A percentile compares a stretch with the other conserved stretches of the same genome.
Evolutionary conservation across 2,329 filamentous ascomycete species (phyloP).

Genomic region (Coleophoma cylindrospora): DNA sequence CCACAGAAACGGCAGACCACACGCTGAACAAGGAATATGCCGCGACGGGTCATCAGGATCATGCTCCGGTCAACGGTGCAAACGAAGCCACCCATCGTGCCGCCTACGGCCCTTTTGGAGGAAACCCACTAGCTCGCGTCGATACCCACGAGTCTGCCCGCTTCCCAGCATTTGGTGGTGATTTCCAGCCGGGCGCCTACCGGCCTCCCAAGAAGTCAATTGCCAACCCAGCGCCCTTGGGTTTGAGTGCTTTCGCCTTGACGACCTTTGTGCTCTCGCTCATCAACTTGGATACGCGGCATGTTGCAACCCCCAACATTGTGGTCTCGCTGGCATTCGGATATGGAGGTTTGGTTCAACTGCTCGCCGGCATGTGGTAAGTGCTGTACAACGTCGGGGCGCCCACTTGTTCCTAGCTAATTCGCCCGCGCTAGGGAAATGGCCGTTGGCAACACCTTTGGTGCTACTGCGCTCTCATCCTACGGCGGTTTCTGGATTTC

Average conservation of each 20-base stretch:
- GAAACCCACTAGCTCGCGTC: slow-evolving; percentile 42
- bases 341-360: slow-evolving; percentile 64
- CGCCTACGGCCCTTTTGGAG: slow-evolving; percentile 24
- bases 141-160: slow-evolving; percentile 35
- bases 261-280: slow-evolving; percentile 57
- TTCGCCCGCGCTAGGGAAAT: slow-evolving; percentile 43
- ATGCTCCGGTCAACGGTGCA: slow-evolving; percentile 3
- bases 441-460: slow-evolving; percentile 59
- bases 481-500: slow-evolving; percentile 61
- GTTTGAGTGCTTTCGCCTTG: slow-evolving; percentile 55
- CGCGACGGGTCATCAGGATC: slow-evolving; percentile 12
- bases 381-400: slow-evolving; percentile 7
- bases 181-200: slow-evolving; percentile 56
- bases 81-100: neutral
- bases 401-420: neutral
- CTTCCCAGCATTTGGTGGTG: slow-evolving; percentile 51
- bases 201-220: slow-evolving; percentile 45
- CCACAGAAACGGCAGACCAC: slow-evolving; percentile 9
- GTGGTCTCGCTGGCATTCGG: slow-evolving; percentile 51
- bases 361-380: slow-evolving; percentile 65
- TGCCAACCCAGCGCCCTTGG: slow-evolving; percentile 56
- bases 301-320: slow-evolving; percentile 42
- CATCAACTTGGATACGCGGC: slow-evolving; percentile 48
- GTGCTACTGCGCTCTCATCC: slow-evolving; percentile 56
- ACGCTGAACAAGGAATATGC: slow-evolving; percentile 16